phyloP scores from a whole-genome alignment of 2,329 filamentous ascomycete species.

The Pseudogymnoascus destructans region DNA sequence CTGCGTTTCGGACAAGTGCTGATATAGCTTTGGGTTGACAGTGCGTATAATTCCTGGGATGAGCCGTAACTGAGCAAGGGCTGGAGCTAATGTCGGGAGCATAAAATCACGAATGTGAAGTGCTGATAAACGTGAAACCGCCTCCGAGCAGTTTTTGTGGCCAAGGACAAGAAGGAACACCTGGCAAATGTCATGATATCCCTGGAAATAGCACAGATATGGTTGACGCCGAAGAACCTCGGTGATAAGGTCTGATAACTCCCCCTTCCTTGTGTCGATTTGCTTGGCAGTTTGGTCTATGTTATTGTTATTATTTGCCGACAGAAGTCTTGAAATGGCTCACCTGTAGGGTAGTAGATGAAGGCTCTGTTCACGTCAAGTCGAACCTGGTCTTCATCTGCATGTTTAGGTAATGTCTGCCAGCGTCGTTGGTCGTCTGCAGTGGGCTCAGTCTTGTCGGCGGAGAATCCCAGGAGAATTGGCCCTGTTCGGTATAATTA shows the following conservation, averaged over 20 bases:
- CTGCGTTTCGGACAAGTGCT: slow-evolving; percentile 63
- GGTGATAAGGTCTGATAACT: slow-evolving; percentile 69
- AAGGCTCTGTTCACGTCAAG: slow-evolving; percentile 95
- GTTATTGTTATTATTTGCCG: slow-evolving; percentile 15
- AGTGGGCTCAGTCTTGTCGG: slow-evolving; percentile 14
- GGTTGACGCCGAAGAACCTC: slow-evolving; percentile 69
- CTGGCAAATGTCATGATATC: slow-evolving; percentile 96
- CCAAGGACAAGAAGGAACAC: slow-evolving; percentile 81
- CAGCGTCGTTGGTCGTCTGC: slow-evolving; percentile 19
- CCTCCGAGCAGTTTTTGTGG: slow-evolving; percentile 41
- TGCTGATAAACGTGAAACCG: slow-evolving; percentile 70
- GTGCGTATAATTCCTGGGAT: slow-evolving; percentile 68
- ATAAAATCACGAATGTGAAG: slow-evolving; percentile 95
- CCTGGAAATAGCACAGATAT: slow-evolving; percentile 89
- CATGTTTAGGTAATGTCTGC: slow-evolving; percentile 54
- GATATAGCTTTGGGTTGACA: slow-evolving; percentile 58
- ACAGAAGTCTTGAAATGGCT: slow-evolving; percentile 22
- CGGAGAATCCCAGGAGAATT: slow-evolving; percentile 36
- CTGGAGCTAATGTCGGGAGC: slow-evolving; percentile 74
- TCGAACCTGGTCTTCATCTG: slow-evolving; percentile 80
- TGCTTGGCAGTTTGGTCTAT: slow-evolving; percentile 58
- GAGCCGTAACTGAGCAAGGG: slow-evolving; percentile 72
- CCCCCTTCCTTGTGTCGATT: slow-evolving; percentile 55
- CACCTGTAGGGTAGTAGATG: slow-evolving; percentile 84
- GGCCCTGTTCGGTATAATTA: slow-evolving; percentile 41